These are phyloP conservation scores for Penicilliopsis zonata DNA, from an alignment of 495 filamentous ascomycete species.

Conservation along the genomic window DNA sequence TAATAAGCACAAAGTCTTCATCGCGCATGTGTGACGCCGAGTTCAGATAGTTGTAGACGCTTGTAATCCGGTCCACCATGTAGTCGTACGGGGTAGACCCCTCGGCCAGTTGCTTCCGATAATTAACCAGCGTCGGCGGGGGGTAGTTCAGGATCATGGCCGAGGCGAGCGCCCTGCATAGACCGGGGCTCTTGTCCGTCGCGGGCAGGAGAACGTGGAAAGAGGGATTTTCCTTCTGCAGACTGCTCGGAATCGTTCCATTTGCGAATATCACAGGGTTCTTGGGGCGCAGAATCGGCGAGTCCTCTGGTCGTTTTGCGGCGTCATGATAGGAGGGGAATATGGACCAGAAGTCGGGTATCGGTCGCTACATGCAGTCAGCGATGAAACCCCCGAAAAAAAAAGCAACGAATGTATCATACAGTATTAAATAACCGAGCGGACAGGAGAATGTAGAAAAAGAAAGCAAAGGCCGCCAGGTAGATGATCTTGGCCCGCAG, in stretches of 20 bases:
- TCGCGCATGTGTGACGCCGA: conserved; percentile 35
- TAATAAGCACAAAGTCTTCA: conserved; percentile 48
- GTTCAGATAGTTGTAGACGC: conserved; percentile 40
- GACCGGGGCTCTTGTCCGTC: conserved; percentile 30
- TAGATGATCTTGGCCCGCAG: conserved; percentile 16
- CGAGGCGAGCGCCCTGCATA: conserved; percentile 50
- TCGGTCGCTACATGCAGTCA: conserved; percentile 7
- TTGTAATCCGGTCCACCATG: conserved; percentile 33
- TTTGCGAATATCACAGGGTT: conserved; percentile 10
- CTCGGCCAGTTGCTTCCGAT: conserved; percentile 17
- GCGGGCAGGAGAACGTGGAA: conserved; percentile 52
- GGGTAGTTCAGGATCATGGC: conserved; percentile 52
- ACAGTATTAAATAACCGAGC: too few relatives aligned
- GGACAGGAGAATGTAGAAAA: conserved; percentile 13
- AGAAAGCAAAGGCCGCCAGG: conserved; percentile 12
- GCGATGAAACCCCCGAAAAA: background rate
- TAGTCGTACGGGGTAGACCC: conserved; percentile 19
- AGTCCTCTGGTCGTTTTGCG: conserved; percentile 22
- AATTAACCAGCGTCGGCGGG: conserved; percentile 43
- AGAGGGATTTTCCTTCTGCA: conserved; percentile 36
- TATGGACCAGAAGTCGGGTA: conserved; percentile 23
- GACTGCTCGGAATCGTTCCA: conserved; percentile 18
- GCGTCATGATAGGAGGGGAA: conserved; percentile 26
- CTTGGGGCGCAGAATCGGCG: conserved; percentile 15
- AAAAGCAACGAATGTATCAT: too few relatives aligned